phyloP scores from a whole-genome alignment of 2,329 filamentous ascomycete species.

The Penicillium crustosum region DNA sequence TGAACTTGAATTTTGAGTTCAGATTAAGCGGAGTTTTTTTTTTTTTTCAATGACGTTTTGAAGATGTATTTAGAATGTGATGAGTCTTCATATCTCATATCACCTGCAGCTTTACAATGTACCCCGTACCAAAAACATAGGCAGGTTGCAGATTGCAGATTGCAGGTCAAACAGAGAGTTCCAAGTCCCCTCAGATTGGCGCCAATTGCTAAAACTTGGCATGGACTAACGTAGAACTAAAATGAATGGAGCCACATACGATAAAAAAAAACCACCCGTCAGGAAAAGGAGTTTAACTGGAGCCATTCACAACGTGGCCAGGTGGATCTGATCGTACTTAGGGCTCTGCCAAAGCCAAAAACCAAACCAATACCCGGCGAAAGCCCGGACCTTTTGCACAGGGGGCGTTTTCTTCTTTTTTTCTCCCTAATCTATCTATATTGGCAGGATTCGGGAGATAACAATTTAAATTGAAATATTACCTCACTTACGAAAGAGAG shows the following conservation, averaged over 20 bases:
- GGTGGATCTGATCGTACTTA: conserved; percentile 30
- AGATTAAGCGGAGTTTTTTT: neutral
- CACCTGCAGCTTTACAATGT: neutral
- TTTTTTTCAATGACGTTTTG: conserved; percentile 1
- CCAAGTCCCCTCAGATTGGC: neutral
- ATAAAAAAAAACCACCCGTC: conserved; percentile 1
- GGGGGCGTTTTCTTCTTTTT: neutral
- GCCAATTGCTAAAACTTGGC: conserved; percentile 12
- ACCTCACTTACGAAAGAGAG: too few species aligned
- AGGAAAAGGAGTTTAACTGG: conserved; percentile 16
- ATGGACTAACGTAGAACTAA: conserved; percentile 10
- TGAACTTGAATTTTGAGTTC: conserved; percentile 12
- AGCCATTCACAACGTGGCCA: conserved; percentile 31
- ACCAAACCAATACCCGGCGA: conserved; percentile 9
- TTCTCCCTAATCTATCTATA: neutral
- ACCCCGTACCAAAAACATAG: neutral
- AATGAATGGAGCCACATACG: neutral
- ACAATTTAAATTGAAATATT: too few species aligned
- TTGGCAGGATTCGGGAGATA: neutral
- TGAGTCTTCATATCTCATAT: neutral
- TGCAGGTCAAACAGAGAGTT: neutral
- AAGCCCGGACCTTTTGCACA: conserved; percentile 8
- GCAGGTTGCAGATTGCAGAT: neutral
- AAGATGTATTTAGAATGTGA: conserved; percentile 5
- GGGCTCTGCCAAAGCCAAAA: conserved; percentile 23